Percentiles rank a stretch among this genome's conserved stretches.
Evolutionary conservation across 192 early-diverging fungal genomes (phyloP).

Genomic region (Helicostylum pulchrum): DNA sequence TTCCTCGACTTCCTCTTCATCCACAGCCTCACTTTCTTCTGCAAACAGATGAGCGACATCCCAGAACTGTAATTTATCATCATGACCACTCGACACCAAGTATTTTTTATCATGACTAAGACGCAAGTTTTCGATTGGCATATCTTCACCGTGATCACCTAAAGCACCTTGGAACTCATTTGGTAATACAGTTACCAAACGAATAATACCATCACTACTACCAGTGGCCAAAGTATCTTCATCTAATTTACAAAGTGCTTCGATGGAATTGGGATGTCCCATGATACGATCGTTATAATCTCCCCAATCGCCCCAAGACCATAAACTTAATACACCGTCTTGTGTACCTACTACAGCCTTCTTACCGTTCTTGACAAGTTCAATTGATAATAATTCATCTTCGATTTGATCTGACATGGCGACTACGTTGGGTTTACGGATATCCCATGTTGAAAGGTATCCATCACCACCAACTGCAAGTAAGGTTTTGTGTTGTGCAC

Average conservation of each 20-base stretch:
- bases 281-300: slow-evolving; percentile 92
- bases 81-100: slow-evolving; percentile 83
- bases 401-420: slow-evolving; percentile 93
- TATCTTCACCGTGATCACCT: slow-evolving; percentile 80
- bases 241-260: slow-evolving; percentile 78
- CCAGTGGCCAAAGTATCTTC: slow-evolving; percentile 88
- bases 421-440: slow-evolving; percentile 80
- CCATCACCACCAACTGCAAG: slow-evolving; percentile 88
- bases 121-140: slow-evolving; percentile 84
- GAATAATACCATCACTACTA: slow-evolving; percentile 86
- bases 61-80: slow-evolving; percentile 88
- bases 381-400: slow-evolving; percentile 88
- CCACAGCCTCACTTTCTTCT: slow-evolving; percentile 42
- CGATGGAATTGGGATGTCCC: slow-evolving; percentile 91
- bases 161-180: slow-evolving; percentile 88
- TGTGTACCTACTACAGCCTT: slow-evolving; percentile 92
- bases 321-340: slow-evolving; percentile 84
- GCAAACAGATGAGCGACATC: slow-evolving; percentile 64
- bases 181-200: slow-evolving; percentile 85
- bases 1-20: slow-evolving; percentile 44
- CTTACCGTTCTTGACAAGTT: slow-evolving; percentile 66
- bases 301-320: slow-evolving; percentile 87
- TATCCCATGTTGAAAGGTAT: slow-evolving; percentile 85
- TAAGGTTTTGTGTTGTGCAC: slow-evolving; percentile 69
- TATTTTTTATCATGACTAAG: slow-evolving; percentile 69